Percentiles rank a stretch among this genome's conserved stretches.
Evolutionary conservation across 2,329 filamentous ascomycete genomes (phyloP).

Genomic region (Aureobasidium leucospermi): DNA sequence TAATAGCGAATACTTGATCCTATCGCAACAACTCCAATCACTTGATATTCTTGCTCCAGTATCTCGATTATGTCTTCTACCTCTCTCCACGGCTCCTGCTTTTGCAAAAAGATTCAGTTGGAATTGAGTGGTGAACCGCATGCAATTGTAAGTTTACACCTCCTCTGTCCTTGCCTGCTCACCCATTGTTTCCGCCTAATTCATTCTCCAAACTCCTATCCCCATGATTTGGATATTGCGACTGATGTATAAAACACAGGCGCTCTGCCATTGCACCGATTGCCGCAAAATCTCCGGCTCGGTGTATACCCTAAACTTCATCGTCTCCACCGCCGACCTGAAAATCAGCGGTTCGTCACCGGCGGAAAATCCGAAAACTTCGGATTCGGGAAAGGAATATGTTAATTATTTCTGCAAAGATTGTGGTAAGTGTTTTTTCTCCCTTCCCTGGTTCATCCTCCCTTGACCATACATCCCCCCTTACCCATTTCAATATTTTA

Average conservation of each 20-base stretch:
- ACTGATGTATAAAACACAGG: conserved; percentile 27
- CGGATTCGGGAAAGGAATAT: conserved; percentile 47
- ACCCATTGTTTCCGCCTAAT: too few relatives aligned
- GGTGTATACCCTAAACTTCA: conserved; percentile 44
- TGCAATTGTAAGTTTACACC: conserved; percentile 31
- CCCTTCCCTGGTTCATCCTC: too few relatives aligned
- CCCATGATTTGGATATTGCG: too few relatives aligned
- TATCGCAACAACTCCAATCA: too few relatives aligned
- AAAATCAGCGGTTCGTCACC: conserved; percentile 40
- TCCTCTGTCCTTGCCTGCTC: conserved; percentile 18
- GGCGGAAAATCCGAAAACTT: conserved; percentile 43
- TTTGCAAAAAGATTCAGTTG: conserved; percentile 44
- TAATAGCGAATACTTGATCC: too few relatives aligned
- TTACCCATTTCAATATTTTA: too few relatives aligned
- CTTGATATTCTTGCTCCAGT: too few relatives aligned
- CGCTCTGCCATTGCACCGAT: conserved; percentile 48
- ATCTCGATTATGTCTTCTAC: too few relatives aligned
- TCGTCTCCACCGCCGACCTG: conserved; percentile 38
- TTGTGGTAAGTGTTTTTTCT: conserved; percentile 42
- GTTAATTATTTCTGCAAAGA: conserved; percentile 52
- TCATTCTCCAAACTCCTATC: too few relatives aligned
- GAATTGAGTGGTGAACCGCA: conserved; percentile 40
- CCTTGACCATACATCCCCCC: too few relatives aligned
- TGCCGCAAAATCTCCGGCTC: conserved; percentile 45
- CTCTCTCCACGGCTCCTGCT: conserved; percentile 26